Percentiles rank a stretch among this genome's conserved stretches.
Conservation (phyloP, 805 yeast species). For the Saturnispora besseyi region DNA sequence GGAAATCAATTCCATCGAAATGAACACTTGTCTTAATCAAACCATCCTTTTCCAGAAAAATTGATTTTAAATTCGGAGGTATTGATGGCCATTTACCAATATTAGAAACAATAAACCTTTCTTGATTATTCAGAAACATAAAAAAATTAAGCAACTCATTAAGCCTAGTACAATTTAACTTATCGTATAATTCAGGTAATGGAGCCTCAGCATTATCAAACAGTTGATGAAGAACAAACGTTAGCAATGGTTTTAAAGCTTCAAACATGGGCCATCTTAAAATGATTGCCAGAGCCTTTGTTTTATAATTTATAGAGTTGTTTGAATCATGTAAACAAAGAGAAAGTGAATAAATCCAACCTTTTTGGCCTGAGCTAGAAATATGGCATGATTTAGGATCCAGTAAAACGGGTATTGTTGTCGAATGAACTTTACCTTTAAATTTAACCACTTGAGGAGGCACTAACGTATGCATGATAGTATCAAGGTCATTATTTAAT, state of each 20-base stretch:
- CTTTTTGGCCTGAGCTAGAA: neutral
- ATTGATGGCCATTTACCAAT: constrained; percentile 6
- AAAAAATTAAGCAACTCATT: constrained; percentile 22
- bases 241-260: constrained; percentile 39
- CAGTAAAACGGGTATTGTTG: neutral
- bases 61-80: constrained; percentile 7
- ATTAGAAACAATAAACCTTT: constrained; percentile 17
- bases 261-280: constrained; percentile 37
- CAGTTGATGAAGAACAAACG: constrained; percentile 36
- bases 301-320: constrained; percentile 17
- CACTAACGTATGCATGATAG: neutral
- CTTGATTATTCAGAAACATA: constrained; percentile 10
- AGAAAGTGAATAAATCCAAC: neutral
- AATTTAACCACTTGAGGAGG: neutral
- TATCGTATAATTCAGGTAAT: constrained; percentile 7
- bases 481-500: neutral
- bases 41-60: constrained; percentile 15
- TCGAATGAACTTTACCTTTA: neutral
- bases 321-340: constrained; percentile 28
- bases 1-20: constrained; percentile 18
- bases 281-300: constrained; percentile 38
- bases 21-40: constrained; percentile 18
- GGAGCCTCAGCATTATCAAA: constrained; percentile 8
- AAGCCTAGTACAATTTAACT: constrained; percentile 19
- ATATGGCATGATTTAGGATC: neutral